phyloP scores from a whole-genome alignment of 352 stramenopile genomes.

The Pythium phragmiticola region DNA sequence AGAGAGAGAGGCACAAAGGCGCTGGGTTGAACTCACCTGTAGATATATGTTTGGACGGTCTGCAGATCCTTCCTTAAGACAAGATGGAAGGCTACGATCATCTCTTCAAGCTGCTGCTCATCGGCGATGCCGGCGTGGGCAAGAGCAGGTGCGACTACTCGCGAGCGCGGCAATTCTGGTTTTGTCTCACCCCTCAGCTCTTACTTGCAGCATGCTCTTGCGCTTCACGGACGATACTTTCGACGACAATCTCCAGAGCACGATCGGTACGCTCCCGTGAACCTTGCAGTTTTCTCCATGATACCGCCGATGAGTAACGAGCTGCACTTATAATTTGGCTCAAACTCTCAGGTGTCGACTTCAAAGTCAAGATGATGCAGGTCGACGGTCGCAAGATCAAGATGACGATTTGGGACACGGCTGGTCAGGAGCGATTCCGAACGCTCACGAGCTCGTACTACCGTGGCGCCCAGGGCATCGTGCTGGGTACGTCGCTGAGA shows the following conservation, averaged over 20 bases:
- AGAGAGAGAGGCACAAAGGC: not conserved
- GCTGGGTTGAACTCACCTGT: not conserved
- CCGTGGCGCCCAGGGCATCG: constrained; percentile 95
- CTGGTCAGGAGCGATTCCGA: constrained; percentile 97
- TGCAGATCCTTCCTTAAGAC: not conserved
- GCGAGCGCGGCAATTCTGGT: not conserved
- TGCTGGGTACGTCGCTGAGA: constrained; percentile 74
- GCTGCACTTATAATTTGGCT: not conserved
- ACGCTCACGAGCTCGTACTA: constrained; percentile 98
- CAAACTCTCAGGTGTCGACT: constrained; percentile 82
- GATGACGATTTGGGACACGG: constrained; percentile 99
- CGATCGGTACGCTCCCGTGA: constrained; percentile 82
- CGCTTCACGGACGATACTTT: constrained; percentile 98
- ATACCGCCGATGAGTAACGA: not conserved
- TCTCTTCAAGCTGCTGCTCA: constrained; percentile 98
- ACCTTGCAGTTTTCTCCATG: not conserved
- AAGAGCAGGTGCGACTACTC: constrained; percentile 89
- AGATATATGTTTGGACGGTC: not conserved
- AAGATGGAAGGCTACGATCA: constrained; percentile 93
- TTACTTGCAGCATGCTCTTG: constrained; percentile 90
- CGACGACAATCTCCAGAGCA: constrained; percentile 97
- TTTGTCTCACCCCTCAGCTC: not conserved
- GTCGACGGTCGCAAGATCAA: constrained; percentile 96
- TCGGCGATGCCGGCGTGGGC: constrained; percentile 97
- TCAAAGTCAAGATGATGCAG: constrained; percentile 98